Evolutionary conservation across 352 stramenopile species (phyloP), one percentile per base, ranked within the genome.

Genomic region (Phytophthora megakarya): DNA sequence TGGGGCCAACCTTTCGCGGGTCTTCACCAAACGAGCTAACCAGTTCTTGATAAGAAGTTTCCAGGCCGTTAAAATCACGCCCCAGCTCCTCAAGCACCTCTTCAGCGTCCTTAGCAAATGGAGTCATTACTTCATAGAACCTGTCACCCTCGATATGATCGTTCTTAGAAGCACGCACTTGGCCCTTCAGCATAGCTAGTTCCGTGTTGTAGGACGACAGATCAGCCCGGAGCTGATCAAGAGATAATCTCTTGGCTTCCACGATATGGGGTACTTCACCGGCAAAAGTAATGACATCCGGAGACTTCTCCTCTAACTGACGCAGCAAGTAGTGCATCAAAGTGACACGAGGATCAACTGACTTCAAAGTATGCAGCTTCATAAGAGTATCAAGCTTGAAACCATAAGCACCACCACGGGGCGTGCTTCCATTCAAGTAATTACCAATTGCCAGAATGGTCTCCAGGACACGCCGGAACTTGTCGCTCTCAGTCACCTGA

Each of bases 331-430:
- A 95, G 57, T 95, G 78, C 83, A 95, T 92, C 48, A 96, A 65
- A 13, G 83, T 94, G 18, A 94, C 70, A 37, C 84, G 81, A 30
- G 84, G 80, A 39, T 96, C 87, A 2, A 93, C 71, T 0, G 81
- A 90, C 57, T 96, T 95, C 18, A 97, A 74, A 12, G 84, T 88
- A 50, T 93, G 81, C 30, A 98, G 71, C 69, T 98, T 98, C 30
- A 70, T 87, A 13, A 98, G 74, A 21, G 87, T 93, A 53, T 97
- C 89, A 9, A 97, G 67, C 66, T 96, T 97, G 75, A 97, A 98
- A 1, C 92, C 92, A 52, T 96, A 97, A 5, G 90, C 91, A 32
- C 86, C 89, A 55, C 92, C 91, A 35, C 90, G 87, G 11, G 86
- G 78, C 5, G 86, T 97, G 46, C 81, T 90, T 48, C 86, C 91